Base-by-base conservation (phyloP, 208 protist genomes). In the Porcisia deanei region DNA sequence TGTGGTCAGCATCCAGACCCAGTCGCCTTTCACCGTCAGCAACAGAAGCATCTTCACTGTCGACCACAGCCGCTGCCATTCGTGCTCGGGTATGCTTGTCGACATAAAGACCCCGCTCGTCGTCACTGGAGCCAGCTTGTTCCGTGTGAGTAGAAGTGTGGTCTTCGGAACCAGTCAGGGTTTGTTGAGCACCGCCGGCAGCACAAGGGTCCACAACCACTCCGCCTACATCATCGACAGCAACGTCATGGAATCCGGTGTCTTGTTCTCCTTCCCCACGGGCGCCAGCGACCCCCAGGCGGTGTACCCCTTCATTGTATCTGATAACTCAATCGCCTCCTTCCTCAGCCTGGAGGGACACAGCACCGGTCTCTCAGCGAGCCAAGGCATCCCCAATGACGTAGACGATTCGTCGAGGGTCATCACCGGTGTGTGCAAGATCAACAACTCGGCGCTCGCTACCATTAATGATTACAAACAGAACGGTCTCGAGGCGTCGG, bases 171-270 rank as follows among this genome's bases (percentile, higher is more conserved):
- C 47, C 60, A n/a, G 18, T 39, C 22, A 39, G 10, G 55, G 54
- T 37, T 58, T 79, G 25, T 52, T 79, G 65, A 9, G 39, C 41
- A 59, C 66, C 75, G 53, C 57, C 5, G 67, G 75, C 65, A 52
- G 52, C 59, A 59, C 59, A 37, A 39, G 25, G 7, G 65, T 79
- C 66, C 41, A 12, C 45, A 45, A 14, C 39, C 9, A 43, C 37
- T 79, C 75, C 37, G 55, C 65, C 41, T 79, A 79, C 75, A 39
- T 79, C 18, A 45, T 79, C 43, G 1, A 30, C 59, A 57, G 68
- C 65, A 70, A 9, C 65, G 8, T 20, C 34, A 49, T 73, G 45
- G 43, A 67, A 2, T 30, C 43, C 45, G 75, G 55, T 54, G 20
- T 18, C 52, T 34, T 79, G 25, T 79, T 79, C 54, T 53, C 41